Base-by-base conservation (phyloP, 768 basidiomycete species). In the Serendipita sp. region DNA sequence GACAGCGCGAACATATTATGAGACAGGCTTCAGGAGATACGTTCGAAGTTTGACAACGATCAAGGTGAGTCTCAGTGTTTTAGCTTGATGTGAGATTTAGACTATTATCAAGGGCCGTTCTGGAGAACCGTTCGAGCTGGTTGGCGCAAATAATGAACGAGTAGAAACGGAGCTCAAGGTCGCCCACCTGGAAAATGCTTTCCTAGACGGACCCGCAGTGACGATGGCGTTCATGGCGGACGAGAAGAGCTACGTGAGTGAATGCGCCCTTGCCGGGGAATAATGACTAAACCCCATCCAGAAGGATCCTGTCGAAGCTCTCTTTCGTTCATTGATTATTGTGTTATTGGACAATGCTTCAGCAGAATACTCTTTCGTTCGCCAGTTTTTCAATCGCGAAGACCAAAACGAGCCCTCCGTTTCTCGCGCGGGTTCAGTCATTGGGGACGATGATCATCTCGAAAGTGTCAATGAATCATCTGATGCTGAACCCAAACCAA, bases 301-400 rank as follows among this genome's bases (percentile, higher is more conserved):
- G 94, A 89, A 82, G 82, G 86, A 88, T 67, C 82, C 87, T 0
- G 71, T 86, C 1, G 96, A 98, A 74, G 85, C 85, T 0, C 75
- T 97, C 24, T 78, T 91, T 65, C 84, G 95, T 26, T 95, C 94
- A 0, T 75, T 91, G 26, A 75, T 92, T 53, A 76, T 98, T 60
- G 94, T 96, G 61, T 81, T 98, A 64, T 84, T 95, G 81, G 93
- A 97, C 75, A 98, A 99, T 69, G 86, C 90, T 2, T 88, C 88
- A 0, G 82, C 92, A 30, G 95, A 98, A 74, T 95, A 93, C 72
- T 78, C 84, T 1, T 98, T 98, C 68, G 73, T 96, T 60, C 81
- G 83, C 9, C 75, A 82, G 0, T 98, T 99, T 75, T 98, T 98
- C 75, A 76, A 80, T 3, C 67, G 53, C 11, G 53, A 58, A 30